phyloP scores from a whole-genome alignment of 306 rosid genomes.

The Gastrolobium bilobum region DNA sequence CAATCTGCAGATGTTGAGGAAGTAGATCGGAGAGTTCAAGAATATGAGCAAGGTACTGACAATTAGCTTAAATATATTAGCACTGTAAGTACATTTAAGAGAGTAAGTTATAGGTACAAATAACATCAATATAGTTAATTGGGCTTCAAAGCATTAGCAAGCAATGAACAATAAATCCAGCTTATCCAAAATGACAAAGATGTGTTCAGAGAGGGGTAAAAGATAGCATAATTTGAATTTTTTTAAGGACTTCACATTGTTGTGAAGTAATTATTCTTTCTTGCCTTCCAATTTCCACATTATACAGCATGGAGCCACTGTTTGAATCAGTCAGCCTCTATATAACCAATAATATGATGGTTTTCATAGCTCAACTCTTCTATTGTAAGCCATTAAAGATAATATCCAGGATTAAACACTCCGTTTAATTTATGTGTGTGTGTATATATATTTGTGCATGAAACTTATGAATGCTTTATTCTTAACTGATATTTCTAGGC shows the following conservation, averaged over 20 bases:
- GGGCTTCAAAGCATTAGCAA: background rate
- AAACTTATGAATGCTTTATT: slow-evolving; percentile 40
- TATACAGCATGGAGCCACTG: slow-evolving; percentile 21
- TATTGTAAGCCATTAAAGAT: slow-evolving; percentile 13
- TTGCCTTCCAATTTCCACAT: background rate
- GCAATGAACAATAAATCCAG: slow-evolving; percentile 15
- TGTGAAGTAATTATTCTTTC: background rate
- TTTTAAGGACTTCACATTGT: slow-evolving; percentile 14
- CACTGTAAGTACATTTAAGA: slow-evolving; percentile 18
- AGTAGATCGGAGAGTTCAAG: slow-evolving; percentile 96
- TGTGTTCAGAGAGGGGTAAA: background rate
- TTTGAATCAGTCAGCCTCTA: slow-evolving; percentile 1
- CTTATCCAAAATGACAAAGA: background rate
- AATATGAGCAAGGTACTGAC: slow-evolving; percentile 90
- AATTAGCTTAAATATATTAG: slow-evolving; percentile 18
- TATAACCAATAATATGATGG: background rate
- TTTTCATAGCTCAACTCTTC: slow-evolving; percentile 20
- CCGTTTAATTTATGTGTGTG: slow-evolving; percentile 8
- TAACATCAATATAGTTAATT: background rate
- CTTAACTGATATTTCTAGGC: slow-evolving; percentile 62
- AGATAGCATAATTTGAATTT: background rate
- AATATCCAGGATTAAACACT: slow-evolving; percentile 20
- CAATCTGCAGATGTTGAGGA: slow-evolving; percentile 99
- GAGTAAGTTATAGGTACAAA: slow-evolving; percentile 1
- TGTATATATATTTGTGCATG: slow-evolving; percentile 3